A percentile compares a stretch with the other conserved stretches of the same genome.
Conservation (phyloP, 2,329 filamentous ascomycete genomes). For the Teratosphaeria nubilosa region DNA sequence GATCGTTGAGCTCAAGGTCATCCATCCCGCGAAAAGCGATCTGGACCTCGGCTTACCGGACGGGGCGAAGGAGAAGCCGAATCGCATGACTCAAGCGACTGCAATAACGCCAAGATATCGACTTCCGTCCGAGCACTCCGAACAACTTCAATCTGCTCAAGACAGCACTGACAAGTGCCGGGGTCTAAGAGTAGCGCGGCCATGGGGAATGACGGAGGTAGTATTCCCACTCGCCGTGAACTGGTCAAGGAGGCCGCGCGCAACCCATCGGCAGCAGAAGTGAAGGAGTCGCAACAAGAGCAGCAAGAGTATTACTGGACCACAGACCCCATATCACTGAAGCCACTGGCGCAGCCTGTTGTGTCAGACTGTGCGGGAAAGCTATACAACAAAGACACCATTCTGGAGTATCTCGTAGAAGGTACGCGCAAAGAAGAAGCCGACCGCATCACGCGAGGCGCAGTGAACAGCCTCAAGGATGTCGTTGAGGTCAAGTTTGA, state of each 20-base stretch:
- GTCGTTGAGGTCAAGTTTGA: constrained; percentile 78
- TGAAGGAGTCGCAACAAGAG: constrained; percentile 81
- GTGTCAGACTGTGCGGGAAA: constrained; percentile 78
- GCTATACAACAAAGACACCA: constrained; percentile 89
- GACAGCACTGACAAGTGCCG: neutral
- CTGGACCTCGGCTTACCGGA: neutral
- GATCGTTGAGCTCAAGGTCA: neutral
- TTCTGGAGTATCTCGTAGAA: constrained; percentile 58
- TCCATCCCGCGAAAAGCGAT: neutral
- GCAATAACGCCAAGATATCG: neutral
- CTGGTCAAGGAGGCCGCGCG: constrained; percentile 90
- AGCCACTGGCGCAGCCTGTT: constrained; percentile 60
- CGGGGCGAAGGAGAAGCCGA: neutral
- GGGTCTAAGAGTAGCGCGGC: neutral
- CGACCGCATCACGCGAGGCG: constrained; percentile 49
- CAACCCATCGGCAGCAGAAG: constrained; percentile 67
- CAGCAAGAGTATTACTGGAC: constrained; percentile 79
- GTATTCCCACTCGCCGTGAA: constrained; percentile 89
- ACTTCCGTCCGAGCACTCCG: neutral
- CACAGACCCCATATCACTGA: constrained; percentile 76
- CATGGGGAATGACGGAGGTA: constrained; percentile 97
- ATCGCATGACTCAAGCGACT: neutral
- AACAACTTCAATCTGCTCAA: neutral
- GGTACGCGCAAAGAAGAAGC: constrained; percentile 48
- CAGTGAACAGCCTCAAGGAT: constrained; percentile 72